phyloP scores from a whole-genome alignment of 176 grass and related monocot species.

The Carex scoparia region DNA sequence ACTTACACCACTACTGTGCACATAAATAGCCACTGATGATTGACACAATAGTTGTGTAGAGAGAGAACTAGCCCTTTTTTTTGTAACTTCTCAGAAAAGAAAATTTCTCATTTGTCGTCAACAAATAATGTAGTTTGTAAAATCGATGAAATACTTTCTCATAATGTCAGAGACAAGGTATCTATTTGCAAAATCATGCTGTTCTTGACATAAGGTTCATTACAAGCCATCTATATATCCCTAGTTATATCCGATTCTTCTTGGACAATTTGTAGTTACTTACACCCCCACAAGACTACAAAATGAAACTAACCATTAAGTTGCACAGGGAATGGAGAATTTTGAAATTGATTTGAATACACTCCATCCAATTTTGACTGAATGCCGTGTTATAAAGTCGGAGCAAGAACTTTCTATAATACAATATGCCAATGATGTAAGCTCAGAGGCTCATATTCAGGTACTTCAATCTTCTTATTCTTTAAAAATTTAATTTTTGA shows the following conservation, averaged over 20 bases:
- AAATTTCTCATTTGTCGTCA: neutral
- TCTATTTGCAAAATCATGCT: neutral
- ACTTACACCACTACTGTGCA: neutral
- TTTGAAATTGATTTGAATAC: slow-evolving; percentile 67
- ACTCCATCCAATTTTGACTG: slow-evolving; percentile 90
- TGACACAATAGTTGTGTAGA: neutral
- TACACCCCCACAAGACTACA: neutral
- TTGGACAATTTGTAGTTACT: neutral
- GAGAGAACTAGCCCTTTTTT: neutral
- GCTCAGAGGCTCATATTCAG: slow-evolving; percentile 97
- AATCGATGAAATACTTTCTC: neutral
- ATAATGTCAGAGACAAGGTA: neutral
- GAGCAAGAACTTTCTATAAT: slow-evolving; percentile 72
- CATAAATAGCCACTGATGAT: neutral
- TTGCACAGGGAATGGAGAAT: slow-evolving; percentile 64
- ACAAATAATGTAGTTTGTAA: neutral
- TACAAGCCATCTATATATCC: neutral
- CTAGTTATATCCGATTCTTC: neutral
- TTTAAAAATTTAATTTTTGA: neutral
- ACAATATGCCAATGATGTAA: slow-evolving; percentile 97
- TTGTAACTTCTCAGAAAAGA: neutral
- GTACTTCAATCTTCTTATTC: slow-evolving; percentile 30
- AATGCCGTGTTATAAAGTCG: slow-evolving; percentile 91
- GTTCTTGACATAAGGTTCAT: neutral
- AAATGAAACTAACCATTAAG: slow-evolving; percentile 10